Conservation (phyloP, 106 monocot genomes). For the Phalaenopsis equestris region DNA sequence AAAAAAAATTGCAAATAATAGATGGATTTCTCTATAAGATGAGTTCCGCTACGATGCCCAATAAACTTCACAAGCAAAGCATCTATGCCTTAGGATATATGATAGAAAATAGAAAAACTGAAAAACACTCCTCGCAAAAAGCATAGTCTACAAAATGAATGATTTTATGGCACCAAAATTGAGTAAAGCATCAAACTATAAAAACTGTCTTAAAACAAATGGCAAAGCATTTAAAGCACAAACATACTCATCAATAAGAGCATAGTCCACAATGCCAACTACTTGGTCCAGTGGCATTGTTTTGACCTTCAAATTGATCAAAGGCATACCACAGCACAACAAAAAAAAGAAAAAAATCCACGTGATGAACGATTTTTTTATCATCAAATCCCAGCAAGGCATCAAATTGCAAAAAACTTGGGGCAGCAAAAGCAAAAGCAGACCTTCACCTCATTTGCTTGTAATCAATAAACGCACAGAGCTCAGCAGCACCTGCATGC, state of each 20-base stretch:
- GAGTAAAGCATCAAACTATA: too few relatives aligned
- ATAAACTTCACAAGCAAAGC: background rate
- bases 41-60: background rate
- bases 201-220: too few relatives aligned
- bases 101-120: background rate
- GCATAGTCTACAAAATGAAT: background rate
- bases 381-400: background rate
- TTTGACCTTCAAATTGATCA: background rate
- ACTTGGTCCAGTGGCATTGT: background rate
- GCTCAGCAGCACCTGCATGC: constrained; percentile 69
- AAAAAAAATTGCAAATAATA: background rate
- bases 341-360: background rate
- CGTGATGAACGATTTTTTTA: background rate
- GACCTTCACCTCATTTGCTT: constrained; percentile 52
- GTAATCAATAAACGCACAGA: constrained; percentile 73
- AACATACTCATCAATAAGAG: background rate
- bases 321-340: background rate
- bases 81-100: background rate
- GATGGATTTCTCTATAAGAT: background rate
- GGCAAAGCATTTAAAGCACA: background rate
- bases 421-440: background rate
- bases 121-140: background rate
- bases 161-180: background rate
- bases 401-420: background rate
- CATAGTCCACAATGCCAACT: background rate